These are phyloP conservation scores for Aureobasidium sp. DNA, from an alignment of 2,329 filamentous ascomycete species.

Conservation along the genomic window DNA sequence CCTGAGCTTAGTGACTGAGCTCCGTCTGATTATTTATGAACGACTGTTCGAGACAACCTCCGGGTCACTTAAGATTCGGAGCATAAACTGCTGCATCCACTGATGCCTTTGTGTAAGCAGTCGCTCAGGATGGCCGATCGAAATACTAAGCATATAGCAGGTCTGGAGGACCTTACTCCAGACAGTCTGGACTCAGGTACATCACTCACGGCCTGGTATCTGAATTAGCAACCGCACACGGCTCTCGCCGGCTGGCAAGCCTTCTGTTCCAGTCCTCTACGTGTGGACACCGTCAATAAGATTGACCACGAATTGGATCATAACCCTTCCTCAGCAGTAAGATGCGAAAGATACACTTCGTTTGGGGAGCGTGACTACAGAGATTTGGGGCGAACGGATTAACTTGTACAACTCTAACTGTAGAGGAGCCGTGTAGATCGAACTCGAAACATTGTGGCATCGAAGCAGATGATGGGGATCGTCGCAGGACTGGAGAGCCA, in stretches of 20 bases:
- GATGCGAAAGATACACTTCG: too few relatives aligned
- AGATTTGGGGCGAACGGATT: too few relatives aligned
- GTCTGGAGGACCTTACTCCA: neutral
- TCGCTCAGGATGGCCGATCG: neutral
- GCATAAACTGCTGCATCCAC: neutral
- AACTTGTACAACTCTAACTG: neutral
- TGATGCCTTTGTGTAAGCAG: neutral
- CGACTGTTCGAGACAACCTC: neutral
- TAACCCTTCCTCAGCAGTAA: neutral
- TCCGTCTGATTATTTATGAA: neutral
- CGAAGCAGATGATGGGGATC: neutral
- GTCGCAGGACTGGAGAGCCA: neutral
- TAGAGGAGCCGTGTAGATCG: neutral
- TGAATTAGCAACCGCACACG: neutral
- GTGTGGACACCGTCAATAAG: neutral
- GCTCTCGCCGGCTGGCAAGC: neutral
- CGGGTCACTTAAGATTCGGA: neutral
- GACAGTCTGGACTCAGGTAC: neutral
- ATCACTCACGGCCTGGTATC: neutral
- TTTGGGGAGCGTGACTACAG: too few relatives aligned
- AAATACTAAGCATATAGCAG: neutral
- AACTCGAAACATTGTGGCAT: neutral
- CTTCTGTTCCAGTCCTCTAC: neutral
- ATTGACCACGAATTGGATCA: neutral
- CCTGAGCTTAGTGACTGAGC: neutral